Base-by-base conservation (phyloP, 2,329 filamentous ascomycete species). In the Fusarium globosum region DNA sequence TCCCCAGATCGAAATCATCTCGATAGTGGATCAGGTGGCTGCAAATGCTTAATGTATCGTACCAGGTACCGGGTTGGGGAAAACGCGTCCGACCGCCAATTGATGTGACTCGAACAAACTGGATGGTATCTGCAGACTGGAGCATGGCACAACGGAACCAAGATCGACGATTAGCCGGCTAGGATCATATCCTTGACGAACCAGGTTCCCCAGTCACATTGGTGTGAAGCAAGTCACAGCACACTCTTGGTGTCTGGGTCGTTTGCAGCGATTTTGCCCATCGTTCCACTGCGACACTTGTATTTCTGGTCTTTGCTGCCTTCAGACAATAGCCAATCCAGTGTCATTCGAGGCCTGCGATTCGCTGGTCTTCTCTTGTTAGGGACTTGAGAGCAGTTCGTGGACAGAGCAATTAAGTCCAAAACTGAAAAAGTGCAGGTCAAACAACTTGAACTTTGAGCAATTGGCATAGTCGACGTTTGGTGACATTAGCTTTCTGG, bases 21-120 rank as follows among this genome's bases (percentile, higher is more conserved):
- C 65, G 75, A 76, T 77, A 72, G 69, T 73, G 71, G 65, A 70
- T 71, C 55, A 68, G 59, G 68, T 71, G 75, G 75, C 68, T 71
- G 58, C 56, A 14, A 57, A 70, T 63, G 63, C 61, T 35, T 66
- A 56, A 60, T 68, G 61, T 61, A 67, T 67, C 56, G 58, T 61
- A 68, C 72, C 68, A 68, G 67, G 72, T 61, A 70, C 72, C 69
- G 65, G 72, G 65, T 69, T 51, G 38, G n/a, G 57, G 58, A 72
- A 61, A 28, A 28, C 65, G 56, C 60, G 48, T 30, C 64, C 66
- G 42, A 66, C 21, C 53, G 35, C 53, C 52, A 53, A 59, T 62
- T 39, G 28, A 51, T 59, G 20, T 51, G 33, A 46, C 45, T 72
- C 58, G 33, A 69, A 41, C 30, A 68, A 45, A 65, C 49, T 57